Evolutionary conservation across 768 basidiomycete species (phyloP).

Genomic region (Mycena venus): DNA sequence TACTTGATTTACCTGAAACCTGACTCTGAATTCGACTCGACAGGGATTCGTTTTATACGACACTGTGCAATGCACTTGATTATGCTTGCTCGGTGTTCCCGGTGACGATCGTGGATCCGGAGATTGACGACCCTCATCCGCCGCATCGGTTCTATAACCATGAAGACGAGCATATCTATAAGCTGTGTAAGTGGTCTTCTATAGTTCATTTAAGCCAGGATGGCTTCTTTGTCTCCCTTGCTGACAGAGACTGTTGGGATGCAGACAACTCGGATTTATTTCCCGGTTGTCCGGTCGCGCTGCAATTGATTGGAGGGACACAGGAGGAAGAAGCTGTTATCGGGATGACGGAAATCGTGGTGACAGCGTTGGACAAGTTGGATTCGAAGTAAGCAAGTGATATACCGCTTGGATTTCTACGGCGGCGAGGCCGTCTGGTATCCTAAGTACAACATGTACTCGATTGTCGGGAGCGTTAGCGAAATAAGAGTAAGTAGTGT

Average conservation of each 20-base stretch:
- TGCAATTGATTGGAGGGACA: constrained; percentile 77
- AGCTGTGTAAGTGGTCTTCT: constrained; percentile 62
- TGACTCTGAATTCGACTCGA: too few species aligned
- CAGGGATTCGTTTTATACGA: constrained; percentile 73
- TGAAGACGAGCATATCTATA: constrained; percentile 65
- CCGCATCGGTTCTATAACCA: constrained; percentile 66
- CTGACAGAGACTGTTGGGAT: neutral
- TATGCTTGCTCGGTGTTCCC: constrained; percentile 73
- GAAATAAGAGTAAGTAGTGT: too few species aligned
- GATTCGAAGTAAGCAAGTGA: too few species aligned
- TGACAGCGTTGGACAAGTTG: constrained; percentile 58
- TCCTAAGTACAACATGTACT: too few species aligned
- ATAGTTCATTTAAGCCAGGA: neutral
- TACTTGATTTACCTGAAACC: too few species aligned
- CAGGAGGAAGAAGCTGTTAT: constrained; percentile 83
- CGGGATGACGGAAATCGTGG: constrained; percentile 75
- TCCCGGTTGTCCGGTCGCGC: constrained; percentile 67
- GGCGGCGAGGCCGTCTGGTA: too few species aligned
- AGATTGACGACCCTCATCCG: constrained; percentile 60
- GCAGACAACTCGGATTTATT: constrained; percentile 70
- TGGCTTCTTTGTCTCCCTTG: neutral
- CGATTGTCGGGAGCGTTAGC: too few species aligned
- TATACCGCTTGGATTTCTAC: too few species aligned
- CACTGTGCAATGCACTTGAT: constrained; percentile 75
- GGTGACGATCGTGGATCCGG: constrained; percentile 71